Evolutionary conservation across 2,329 filamentous ascomycete species (phyloP), one percentile per base, ranked within the genome.

Genomic region (Septoria petroselini): DNA sequence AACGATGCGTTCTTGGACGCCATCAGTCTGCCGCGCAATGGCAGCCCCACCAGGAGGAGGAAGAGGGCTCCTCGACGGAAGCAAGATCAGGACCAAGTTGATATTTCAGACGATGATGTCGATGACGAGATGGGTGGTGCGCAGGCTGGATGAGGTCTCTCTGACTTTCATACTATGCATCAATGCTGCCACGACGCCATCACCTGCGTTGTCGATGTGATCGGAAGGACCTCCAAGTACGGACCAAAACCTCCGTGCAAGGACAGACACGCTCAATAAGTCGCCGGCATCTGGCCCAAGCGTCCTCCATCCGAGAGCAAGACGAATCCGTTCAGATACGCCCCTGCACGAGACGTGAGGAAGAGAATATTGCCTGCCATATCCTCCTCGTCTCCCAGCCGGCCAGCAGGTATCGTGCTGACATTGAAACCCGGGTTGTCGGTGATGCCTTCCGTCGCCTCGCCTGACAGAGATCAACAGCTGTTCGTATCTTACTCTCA

Each of bases 301-400:
- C 82, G 73, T 1, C 83, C 83, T 41, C 83, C 83, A 63, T 87
- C 84, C 0, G 80, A 71, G 6, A 85, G 67, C 39, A 85, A 68
- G 9, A 83, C 74, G 51, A 76, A 83, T 1, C 83, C 84, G 65
- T 86, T 86, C 58, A 79, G 71, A 65, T 84, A 87, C 4, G 78
- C 79, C 0, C 84, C 84, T 2, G 83, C 82, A 53, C 77, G 71
- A 38, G 80, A 81, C 3, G 79, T 79, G 62, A 88, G 70, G 70
- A 82, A 87, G 46, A 88, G 64, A 23, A 87, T 75, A 38, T 80
- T 71, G 2, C 83, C 82, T 29, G 38, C 8, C 42, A 54, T 54
- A 25, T 54, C 84, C 57, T 80, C 69, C 49, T 81, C 75, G 29
- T 76, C 73, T 1, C 83, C 83, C 52, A 78, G 72, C 38, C 83